Evolutionary conservation across 2,329 filamentous ascomycete species (phyloP), one percentile per base, ranked within the genome.

Genomic region (Pochonia chlamydosporia): DNA sequence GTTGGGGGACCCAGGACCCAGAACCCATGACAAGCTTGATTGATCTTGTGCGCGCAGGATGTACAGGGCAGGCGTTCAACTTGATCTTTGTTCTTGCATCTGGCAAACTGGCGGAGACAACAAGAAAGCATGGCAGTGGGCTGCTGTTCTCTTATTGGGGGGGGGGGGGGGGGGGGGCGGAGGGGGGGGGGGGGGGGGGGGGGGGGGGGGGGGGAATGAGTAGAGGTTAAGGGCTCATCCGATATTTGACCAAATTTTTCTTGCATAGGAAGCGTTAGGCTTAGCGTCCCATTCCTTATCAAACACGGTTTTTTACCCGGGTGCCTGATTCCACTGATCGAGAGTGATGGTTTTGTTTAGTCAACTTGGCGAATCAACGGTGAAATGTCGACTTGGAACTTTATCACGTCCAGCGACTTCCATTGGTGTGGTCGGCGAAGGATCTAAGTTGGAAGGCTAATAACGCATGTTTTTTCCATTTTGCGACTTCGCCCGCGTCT

Each of bases 261-360:
- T 44, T 48, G 46, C 46, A 48, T 44, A 44, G 41, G 41, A 33
- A 44, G 46, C 46, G 41, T 40, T 26, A 18, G 35, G 25, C 4
- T 23, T 23, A 36, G 33, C 40, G 40, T 37, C 35, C 7, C 26
- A 6, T 26, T 31, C 31, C 33, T 28, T 18, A 30, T 39, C 8
- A 24, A 4, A 21, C 35, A n/a, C n/a, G n/a, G n/a, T n/a, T n/a
- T n/a, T n/a, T n/a, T n/a, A n/a, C n/a, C n/a, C n/a, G n/a, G n/a
- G n/a, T n/a, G n/a, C n/a, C n/a, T n/a, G n/a, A n/a, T n/a, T n/a
- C n/a, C n/a, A n/a, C n/a, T n/a, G n/a, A n/a, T n/a, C n/a, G n/a
- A n/a, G n/a, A n/a, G n/a, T n/a, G n/a, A n/a, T n/a, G n/a, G n/a
- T n/a, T n/a, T n/a, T n/a, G n/a, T n/a, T n/a, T n/a, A n/a, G n/a